A percentile compares a stretch with the other conserved stretches of the same genome.
phyloP scores from a whole-genome alignment of 371 early-diverging fungal genomes.

The Mucor ambiguus region DNA sequence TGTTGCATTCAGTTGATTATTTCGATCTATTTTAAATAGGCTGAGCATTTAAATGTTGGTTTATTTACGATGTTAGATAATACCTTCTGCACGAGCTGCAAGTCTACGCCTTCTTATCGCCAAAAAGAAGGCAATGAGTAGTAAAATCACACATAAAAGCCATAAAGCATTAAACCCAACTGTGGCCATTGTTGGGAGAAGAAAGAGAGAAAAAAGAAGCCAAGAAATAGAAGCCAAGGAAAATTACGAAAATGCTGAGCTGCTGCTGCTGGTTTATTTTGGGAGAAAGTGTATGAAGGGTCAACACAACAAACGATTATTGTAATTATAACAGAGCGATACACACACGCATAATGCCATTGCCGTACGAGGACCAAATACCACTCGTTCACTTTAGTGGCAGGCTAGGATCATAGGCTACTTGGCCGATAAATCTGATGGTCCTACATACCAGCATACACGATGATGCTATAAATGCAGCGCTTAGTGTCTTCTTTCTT shows the following conservation, averaged over 20 bases:
- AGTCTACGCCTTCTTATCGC: conserved; percentile 17
- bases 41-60: background rate
- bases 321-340: too few species aligned
- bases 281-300: background rate
- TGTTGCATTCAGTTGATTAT: background rate
- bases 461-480: too few species aligned
- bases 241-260: background rate
- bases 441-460: too few species aligned
- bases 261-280: background rate
- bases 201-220: conserved; percentile 6
- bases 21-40: conserved; percentile 1
- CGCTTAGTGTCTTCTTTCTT: too few species aligned
- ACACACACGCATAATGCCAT: too few species aligned
- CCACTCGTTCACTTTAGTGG: too few species aligned
- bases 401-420: too few species aligned
- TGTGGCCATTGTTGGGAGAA: conserved; percentile 3
- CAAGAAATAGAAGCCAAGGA: conserved; percentile 4
- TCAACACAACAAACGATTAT: too few species aligned
- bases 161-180: conserved; percentile 16
- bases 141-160: conserved; percentile 19
- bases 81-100: conserved; percentile 9
- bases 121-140: conserved; percentile 18
- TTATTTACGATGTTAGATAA: background rate
- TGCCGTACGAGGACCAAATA: too few species aligned
- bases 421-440: too few species aligned